Base-by-base conservation (phyloP, 129 eudicot species). In the Saussurea involucrata region DNA sequence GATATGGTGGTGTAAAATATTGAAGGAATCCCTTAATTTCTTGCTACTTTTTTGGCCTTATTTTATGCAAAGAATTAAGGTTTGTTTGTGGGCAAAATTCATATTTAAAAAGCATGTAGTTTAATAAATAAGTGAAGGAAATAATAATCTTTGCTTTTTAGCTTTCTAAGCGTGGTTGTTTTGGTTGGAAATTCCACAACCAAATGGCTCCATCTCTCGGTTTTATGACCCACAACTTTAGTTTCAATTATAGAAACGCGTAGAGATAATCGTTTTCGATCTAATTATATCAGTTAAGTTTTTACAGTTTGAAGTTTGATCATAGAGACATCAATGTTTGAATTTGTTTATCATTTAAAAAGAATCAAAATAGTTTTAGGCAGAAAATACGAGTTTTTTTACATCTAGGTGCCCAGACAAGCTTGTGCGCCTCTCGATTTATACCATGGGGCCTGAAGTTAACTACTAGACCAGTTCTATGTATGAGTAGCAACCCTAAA, bases 171-270 rank as follows among this genome's bases (percentile, higher is more conserved):
- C 93, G 93, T 88, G 93, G 78, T 28, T 61, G 77, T 81, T 80
- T 83, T 88, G 83, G 90, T 88, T 86, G 93, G 87, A 84, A 82
- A 84, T 72, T 88, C 88, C 90, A 88, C 88, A 86, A 88, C 85
- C 83, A 83, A 78, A 83, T 84, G 82, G 82, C 86, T 86, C 83
- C 86, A 83, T 82, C 61, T 57, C 78, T 13, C 58, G 78, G 78
- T 72, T 66, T 77, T 21, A 68, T 84, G 89, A 73, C 82, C 84
- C 82, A 75, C 85, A 67, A 8, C 63, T 29, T 65, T 65, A 49
- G 55, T 36, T 49, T 32, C 42, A 63, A 27, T 72, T 49, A 72
- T 72, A 60, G 33, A 31, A 31, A n/a, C n/a, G 25, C 33, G 6
- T 10, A 64, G 21, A 25, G 63, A 60, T 13, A 44, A 9, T 17